phyloP scores from a whole-genome alignment of 192 early-diverging fungal species.

The Dimargaris cristalligena region DNA sequence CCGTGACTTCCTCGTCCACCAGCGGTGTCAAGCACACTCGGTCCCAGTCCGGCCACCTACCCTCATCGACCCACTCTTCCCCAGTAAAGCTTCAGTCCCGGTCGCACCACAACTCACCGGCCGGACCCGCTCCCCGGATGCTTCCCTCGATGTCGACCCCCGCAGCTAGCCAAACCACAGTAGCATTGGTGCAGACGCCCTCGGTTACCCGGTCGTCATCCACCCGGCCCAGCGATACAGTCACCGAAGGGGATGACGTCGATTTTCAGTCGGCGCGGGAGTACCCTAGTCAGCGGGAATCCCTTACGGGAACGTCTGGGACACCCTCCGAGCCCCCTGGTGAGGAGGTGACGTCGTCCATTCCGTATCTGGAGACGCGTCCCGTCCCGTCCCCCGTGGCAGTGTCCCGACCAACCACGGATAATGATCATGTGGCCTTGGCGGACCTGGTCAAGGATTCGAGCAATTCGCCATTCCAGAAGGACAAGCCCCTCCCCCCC shows the following conservation, averaged over 20 bases:
- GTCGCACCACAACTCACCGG: background rate
- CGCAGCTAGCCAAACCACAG: too few relatives aligned
- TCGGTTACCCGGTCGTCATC: too few relatives aligned
- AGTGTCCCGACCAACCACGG: background rate
- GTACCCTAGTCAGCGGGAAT: background rate
- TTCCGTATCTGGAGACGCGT: background rate
- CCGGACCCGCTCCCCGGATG: background rate
- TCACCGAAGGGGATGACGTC: background rate
- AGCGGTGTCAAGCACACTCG: background rate
- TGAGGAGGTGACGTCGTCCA: background rate
- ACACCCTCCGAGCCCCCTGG: too few relatives aligned
- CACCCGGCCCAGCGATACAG: too few relatives aligned
- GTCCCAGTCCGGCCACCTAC: background rate
- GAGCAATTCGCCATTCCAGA: background rate
- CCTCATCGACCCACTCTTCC: background rate
- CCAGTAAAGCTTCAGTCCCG: background rate
- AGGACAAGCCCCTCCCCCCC: background rate
- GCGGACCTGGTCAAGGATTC: background rate
- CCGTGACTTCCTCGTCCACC: background rate
- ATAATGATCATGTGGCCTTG: background rate
- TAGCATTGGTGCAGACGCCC: too few relatives aligned
- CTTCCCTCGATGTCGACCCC: background rate
- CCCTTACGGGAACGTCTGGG: background rate
- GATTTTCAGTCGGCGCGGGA: constrained; percentile 6
- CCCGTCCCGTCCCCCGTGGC: too few relatives aligned